Conservation (phyloP, 176 grass and related monocot genomes). For the Olyra latifolia region DNA sequence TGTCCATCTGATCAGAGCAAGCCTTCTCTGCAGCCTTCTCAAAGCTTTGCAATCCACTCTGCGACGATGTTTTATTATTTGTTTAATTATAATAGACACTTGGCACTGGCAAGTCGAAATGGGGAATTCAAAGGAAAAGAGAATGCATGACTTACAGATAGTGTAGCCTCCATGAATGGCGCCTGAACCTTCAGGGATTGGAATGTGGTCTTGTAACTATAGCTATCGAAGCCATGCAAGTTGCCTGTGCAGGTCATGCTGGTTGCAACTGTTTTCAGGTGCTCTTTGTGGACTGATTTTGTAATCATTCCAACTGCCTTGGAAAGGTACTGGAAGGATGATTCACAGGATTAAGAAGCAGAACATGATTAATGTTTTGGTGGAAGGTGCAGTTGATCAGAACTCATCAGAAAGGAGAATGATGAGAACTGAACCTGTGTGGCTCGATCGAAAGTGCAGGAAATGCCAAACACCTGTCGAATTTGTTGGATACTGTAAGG, state of each 20-base stretch:
- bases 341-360: background rate
- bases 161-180: slow-evolving; percentile 62
- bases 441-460: slow-evolving; percentile 38
- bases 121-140: slow-evolving; percentile 14
- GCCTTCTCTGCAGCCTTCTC: slow-evolving; percentile 59
- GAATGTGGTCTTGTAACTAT: slow-evolving; percentile 48
- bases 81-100: background rate
- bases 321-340: slow-evolving; percentile 54
- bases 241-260: slow-evolving; percentile 64
- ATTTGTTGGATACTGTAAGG: slow-evolving; percentile 55
- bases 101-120: background rate
- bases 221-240: slow-evolving; percentile 63
- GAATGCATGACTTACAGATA: slow-evolving; percentile 44
- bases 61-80: slow-evolving; percentile 25
- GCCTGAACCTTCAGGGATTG: slow-evolving; percentile 54
- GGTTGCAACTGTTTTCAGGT: slow-evolving; percentile 57
- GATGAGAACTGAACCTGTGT: slow-evolving; percentile 39
- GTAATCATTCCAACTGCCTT: slow-evolving; percentile 50
- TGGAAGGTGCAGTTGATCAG: background rate
- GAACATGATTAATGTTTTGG: slow-evolving; percentile 9
- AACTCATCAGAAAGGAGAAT: slow-evolving; percentile 29
- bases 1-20: slow-evolving; percentile 48
- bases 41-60: slow-evolving; percentile 60
- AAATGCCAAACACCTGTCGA: slow-evolving; percentile 54
- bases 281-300: slow-evolving; percentile 58